Base-by-base conservation (phyloP, 225 moss, liverwort and hornwort genomes). In the Marchantia paleacea region DNA sequence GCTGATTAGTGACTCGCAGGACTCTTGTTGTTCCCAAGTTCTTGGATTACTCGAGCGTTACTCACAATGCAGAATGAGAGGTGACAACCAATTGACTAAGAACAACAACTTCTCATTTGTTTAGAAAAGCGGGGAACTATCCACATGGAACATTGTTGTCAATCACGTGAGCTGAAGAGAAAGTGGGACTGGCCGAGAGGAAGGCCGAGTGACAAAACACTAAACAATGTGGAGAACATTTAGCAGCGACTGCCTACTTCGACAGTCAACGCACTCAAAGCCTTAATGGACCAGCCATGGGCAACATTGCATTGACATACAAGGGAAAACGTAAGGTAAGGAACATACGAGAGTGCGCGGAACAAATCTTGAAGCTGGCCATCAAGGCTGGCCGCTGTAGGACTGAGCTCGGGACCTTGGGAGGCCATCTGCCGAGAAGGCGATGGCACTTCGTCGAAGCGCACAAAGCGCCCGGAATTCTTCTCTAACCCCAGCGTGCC, bases 301-400 rank as follows among this genome's bases (percentile, higher is more conserved):
- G 52, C 15, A 16, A 7, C 65, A 74, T 25, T 16, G 54, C 54
- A 29, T 29, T 0, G 26, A 74, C 25, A 57, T 16, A 79, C 69
- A 58, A 55, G 24, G 62, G 28, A 29, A 49, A 39, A 39, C 39
- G 72, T 25, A 58, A 74, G 77, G 48, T 25, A 73, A 18, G 70
- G 39, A 22, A 91, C 97, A 80, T 84, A 97, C 94, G 93, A 89
- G 69, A 99, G 93, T 69, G 87, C 85, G 85, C 93, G 94, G 81
- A 99, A 95, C 84, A 91, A 86, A 78, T 91, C 95, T 69, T 90
- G 91, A 20, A 99, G 91, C 90, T 95, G 91, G 84, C 90, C 94
- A 88, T 99, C 99, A 22, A 99, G 81, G 77, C 80, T 86, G 48
- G 86, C 90, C 91, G 91, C 87, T 80, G 82, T 83, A 64, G 85